Evolutionary conservation across 2,329 filamentous ascomycete species (phyloP).

Genomic region (Elsinoe arachidis): DNA sequence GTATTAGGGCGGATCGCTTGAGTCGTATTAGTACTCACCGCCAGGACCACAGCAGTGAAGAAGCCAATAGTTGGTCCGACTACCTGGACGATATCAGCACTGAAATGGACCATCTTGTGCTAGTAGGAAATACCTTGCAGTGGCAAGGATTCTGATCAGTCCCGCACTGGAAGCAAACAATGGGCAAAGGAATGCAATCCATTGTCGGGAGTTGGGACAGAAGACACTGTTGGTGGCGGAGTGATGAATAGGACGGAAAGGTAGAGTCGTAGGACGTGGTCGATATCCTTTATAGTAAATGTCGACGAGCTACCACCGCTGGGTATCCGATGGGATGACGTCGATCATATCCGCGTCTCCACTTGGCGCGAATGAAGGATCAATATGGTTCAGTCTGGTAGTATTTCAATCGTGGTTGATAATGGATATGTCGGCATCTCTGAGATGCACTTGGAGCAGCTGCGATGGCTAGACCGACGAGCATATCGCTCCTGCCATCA

Average conservation of each 20-base stretch:
- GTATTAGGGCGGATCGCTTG: background rate
- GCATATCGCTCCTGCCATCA: no score
- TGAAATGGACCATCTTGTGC: background rate
- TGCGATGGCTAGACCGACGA: no score
- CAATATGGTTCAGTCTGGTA: background rate
- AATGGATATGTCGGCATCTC: background rate
- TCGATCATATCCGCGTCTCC: background rate
- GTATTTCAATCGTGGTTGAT: background rate
- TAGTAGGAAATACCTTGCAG: constrained; percentile 21
- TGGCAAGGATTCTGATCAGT: constrained; percentile 32
- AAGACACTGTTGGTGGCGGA: background rate
- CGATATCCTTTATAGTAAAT: background rate
- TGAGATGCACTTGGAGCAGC: background rate
- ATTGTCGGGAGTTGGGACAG: background rate
- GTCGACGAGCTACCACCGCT: no score
- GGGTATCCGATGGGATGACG: background rate
- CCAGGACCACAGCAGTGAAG: constrained; percentile 26
- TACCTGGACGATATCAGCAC: constrained; percentile 13
- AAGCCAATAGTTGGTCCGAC: constrained; percentile 33
- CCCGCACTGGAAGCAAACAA: constrained; percentile 31
- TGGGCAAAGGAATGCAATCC: constrained; percentile 24
- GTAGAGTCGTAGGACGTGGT: background rate
- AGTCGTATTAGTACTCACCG: constrained; percentile 16
- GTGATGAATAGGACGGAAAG: background rate
- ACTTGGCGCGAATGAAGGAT: background rate